Evolutionary conservation across 495 filamentous ascomycete genomes (phyloP).

Genomic region (Penicillium coffeae): DNA sequence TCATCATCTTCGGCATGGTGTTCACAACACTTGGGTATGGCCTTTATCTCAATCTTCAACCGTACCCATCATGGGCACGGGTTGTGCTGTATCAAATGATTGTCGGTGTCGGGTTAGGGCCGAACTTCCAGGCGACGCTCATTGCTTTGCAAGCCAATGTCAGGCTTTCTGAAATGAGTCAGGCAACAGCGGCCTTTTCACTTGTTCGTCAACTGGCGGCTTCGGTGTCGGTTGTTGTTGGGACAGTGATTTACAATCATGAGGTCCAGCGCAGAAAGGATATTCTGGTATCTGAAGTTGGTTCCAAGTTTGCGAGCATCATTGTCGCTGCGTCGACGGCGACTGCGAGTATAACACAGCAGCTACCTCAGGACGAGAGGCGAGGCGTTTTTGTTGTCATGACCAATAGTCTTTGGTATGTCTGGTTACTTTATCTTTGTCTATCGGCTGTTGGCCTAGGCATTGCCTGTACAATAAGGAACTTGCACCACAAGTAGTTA

Average conservation of each 20-base stretch:
- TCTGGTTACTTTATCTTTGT: slow-evolving; percentile 4
- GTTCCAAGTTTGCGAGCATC: not conserved
- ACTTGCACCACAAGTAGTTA: not conserved
- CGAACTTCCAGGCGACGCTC: slow-evolving; percentile 59
- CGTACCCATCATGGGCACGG: slow-evolving; percentile 52
- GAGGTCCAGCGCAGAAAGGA: not conserved
- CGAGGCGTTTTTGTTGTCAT: slow-evolving; percentile 2
- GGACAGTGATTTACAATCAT: slow-evolving; percentile 31
- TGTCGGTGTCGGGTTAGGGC: slow-evolving; percentile 56
- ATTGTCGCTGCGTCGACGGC: slow-evolving; percentile 3
- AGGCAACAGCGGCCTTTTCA: slow-evolving; percentile 34
- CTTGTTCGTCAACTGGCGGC: slow-evolving; percentile 35
- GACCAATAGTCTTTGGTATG: slow-evolving; percentile 3
- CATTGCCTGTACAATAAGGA: slow-evolving; percentile 3
- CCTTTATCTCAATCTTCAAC: slow-evolving; percentile 57
- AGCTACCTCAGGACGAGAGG: not conserved
- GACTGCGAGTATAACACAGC: not conserved
- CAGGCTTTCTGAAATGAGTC: slow-evolving; percentile 29
- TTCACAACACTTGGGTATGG: slow-evolving; percentile 59
- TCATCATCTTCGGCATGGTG: slow-evolving; percentile 54
- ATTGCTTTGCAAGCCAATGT: slow-evolving; percentile 43
- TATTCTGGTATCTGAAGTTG: not conserved
- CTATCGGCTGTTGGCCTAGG: not conserved
- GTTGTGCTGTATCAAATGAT: slow-evolving; percentile 55
- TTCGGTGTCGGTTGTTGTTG: slow-evolving; percentile 40